These are phyloP conservation scores for Gnetum montanum DNA, from an alignment of 75 land plant genomes.

Conservation along the genomic window DNA sequence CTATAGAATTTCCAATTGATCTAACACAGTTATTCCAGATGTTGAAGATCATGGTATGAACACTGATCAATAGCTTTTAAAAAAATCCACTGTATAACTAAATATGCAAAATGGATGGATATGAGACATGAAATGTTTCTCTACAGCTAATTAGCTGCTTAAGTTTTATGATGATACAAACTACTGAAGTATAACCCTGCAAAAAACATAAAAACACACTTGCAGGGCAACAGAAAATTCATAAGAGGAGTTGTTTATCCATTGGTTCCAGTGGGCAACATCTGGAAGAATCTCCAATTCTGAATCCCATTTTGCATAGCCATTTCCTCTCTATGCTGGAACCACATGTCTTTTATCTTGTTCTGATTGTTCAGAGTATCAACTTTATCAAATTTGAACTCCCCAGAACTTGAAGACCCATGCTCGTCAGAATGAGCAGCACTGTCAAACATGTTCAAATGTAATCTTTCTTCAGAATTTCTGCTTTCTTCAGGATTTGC, in stretches of 20 bases:
- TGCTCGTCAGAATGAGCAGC: constrained; percentile 8
- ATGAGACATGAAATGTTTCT: too few relatives aligned
- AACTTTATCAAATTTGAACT: constrained; percentile 50
- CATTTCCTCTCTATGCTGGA: constrained; percentile 24
- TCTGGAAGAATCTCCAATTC: constrained; percentile 51
- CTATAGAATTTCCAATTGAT: too few relatives aligned
- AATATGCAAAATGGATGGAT: too few relatives aligned
- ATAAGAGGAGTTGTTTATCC: constrained; percentile 10
- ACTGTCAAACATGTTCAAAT: constrained; percentile 7
- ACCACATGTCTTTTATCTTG: constrained; percentile 41
- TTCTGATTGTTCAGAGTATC: constrained; percentile 20
- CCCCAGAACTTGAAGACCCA: constrained; percentile 19
- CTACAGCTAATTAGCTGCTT: too few relatives aligned
- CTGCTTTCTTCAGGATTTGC: neutral
- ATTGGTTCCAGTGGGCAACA: constrained; percentile 42
- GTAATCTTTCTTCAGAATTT: constrained; percentile 1
- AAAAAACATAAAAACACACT: too few relatives aligned
- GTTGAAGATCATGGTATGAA: too few relatives aligned
- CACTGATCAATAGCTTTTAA: too few relatives aligned
- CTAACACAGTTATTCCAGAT: too few relatives aligned
- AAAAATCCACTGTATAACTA: too few relatives aligned
- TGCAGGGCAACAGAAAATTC: neutral
- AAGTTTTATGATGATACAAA: too few relatives aligned
- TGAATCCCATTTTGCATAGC: constrained; percentile 6
- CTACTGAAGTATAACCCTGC: too few relatives aligned